A percentile compares a stretch with the other conserved stretches of the same genome.
These are phyloP conservation scores for Martiniozyma abietophila DNA, from an alignment of 805 yeast genomes.

Conservation along the genomic window DNA sequence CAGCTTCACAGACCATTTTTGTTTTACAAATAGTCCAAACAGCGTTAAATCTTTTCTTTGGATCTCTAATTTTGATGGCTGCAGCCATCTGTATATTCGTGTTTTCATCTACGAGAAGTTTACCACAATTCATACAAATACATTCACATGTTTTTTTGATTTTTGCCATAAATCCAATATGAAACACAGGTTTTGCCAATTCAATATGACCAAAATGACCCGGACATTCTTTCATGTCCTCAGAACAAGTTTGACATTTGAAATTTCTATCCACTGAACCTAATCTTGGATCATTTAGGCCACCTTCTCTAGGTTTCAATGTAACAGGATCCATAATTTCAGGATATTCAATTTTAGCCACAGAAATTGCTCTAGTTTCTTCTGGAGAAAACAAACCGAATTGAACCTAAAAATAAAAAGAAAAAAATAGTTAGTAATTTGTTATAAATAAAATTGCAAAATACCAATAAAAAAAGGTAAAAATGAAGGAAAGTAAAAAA, in stretches of 20 bases:
- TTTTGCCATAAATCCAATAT: constrained; percentile 88
- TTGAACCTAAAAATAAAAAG: constrained; percentile 47
- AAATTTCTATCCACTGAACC: constrained; percentile 96
- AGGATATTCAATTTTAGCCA: constrained; percentile 95
- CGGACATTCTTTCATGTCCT: constrained; percentile 98
- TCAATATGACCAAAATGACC: constrained; percentile 99
- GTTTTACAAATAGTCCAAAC: constrained; percentile 91
- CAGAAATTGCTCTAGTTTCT: constrained; percentile 94
- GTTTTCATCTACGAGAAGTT: constrained; percentile 73
- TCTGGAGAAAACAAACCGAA: constrained; percentile 97
- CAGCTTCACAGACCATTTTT: constrained; percentile 94
- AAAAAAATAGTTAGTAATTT: constrained; percentile 6
- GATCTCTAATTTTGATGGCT: constrained; percentile 82
- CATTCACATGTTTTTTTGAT: constrained; percentile 94
- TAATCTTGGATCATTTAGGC: constrained; percentile 91
- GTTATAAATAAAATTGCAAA: constrained; percentile 7
- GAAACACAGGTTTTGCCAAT: constrained; percentile 96
- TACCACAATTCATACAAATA: constrained; percentile 99
- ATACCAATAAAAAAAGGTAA: background rate
- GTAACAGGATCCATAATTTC: constrained; percentile 99
- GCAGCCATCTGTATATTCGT: constrained; percentile 72
- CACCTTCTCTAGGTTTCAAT: constrained; percentile 91
- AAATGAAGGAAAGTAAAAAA: constrained; percentile 10
- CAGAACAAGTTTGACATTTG: constrained; percentile 99
- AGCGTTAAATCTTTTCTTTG: constrained; percentile 92